Conservation (phyloP, 176 grass and related monocot species). For the Panicum miliaceum region DNA sequence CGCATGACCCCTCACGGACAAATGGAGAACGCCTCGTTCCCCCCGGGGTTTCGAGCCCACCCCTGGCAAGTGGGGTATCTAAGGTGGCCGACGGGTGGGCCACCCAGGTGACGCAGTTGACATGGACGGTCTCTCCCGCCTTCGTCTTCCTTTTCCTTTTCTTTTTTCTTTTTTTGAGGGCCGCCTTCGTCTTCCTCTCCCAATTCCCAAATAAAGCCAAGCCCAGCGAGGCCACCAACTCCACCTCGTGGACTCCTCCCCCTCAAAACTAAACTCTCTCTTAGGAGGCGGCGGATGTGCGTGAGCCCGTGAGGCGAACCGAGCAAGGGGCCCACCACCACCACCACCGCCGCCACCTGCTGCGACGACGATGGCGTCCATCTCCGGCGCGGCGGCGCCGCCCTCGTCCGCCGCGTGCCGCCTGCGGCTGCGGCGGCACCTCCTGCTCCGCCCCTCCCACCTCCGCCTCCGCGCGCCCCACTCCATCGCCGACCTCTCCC, state of each 20-base stretch:
- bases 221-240: constrained; percentile 35
- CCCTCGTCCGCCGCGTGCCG: constrained; percentile 49
- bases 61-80: neutral
- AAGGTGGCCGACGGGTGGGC: neutral
- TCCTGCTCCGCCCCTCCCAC: constrained; percentile 46
- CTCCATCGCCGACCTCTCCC: constrained; percentile 76
- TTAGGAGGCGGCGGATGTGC: constrained; percentile 3
- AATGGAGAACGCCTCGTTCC: no score
- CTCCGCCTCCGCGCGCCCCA: constrained; percentile 67
- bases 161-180: neutral
- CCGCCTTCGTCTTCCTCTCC: constrained; percentile 27
- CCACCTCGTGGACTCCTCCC: constrained; percentile 47
- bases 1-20: neutral
- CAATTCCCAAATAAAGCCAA: constrained; percentile 43
- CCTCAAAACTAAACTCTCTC: constrained; percentile 21
- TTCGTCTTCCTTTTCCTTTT: neutral
- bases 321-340: neutral
- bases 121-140: neutral
- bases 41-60: neutral
- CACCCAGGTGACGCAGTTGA: neutral
- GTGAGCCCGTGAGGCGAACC: neutral
- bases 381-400: constrained; percentile 57
- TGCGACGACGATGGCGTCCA: constrained; percentile 53
- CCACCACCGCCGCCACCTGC: no score
- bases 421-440: constrained; percentile 38